Evolutionary conservation across 2,329 filamentous ascomycete species (phyloP).

Genomic region (Aureobasidium sp.): DNA sequence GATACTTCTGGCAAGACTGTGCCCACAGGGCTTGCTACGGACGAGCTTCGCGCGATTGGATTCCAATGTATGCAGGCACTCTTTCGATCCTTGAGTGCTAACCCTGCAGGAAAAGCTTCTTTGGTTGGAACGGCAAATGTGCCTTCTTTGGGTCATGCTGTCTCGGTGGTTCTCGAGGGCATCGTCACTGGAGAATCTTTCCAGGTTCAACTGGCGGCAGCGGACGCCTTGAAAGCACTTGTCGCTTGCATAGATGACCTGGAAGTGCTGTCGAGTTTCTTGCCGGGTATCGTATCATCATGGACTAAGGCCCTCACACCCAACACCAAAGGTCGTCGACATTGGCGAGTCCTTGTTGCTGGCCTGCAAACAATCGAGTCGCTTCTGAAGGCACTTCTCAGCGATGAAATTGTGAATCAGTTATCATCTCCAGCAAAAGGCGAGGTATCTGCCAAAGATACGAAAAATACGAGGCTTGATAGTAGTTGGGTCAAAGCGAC

Average conservation of each 20-base stretch:
- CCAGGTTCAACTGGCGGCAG: slow-evolving; percentile 64
- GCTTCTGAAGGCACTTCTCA: slow-evolving; percentile 18
- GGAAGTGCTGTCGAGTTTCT: slow-evolving; percentile 72
- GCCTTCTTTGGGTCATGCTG: slow-evolving; percentile 72
- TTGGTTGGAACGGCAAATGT: slow-evolving; percentile 53
- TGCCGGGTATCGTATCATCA: slow-evolving; percentile 80
- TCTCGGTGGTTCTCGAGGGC: slow-evolving; percentile 72
- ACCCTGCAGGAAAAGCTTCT: slow-evolving; percentile 44
- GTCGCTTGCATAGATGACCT: slow-evolving; percentile 60
- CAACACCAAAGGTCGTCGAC: slow-evolving; percentile 54
- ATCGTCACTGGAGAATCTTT: slow-evolving; percentile 58
- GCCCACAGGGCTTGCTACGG: slow-evolving; percentile 48
- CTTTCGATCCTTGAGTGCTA: slow-evolving; percentile 51
- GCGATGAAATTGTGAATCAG: slow-evolving; percentile 3
- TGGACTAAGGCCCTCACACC: slow-evolving; percentile 69
- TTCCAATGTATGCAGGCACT: slow-evolving; percentile 64
- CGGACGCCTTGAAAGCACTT: slow-evolving; percentile 57
- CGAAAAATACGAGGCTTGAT: slow-evolving; percentile 3
- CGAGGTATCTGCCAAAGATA: slow-evolving; percentile 9
- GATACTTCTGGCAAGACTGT: slow-evolving; percentile 61
- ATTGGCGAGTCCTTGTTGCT: slow-evolving; percentile 53
- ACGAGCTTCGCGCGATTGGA: slow-evolving; percentile 68
- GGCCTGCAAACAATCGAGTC: slow-evolving; percentile 22
- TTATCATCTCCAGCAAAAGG: slow-evolving; percentile 30
- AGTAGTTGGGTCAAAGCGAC: slow-evolving; percentile 71